Evolutionary conservation across 805 yeast species (phyloP).

Genomic region (Teunomyces aglyptinius): DNA sequence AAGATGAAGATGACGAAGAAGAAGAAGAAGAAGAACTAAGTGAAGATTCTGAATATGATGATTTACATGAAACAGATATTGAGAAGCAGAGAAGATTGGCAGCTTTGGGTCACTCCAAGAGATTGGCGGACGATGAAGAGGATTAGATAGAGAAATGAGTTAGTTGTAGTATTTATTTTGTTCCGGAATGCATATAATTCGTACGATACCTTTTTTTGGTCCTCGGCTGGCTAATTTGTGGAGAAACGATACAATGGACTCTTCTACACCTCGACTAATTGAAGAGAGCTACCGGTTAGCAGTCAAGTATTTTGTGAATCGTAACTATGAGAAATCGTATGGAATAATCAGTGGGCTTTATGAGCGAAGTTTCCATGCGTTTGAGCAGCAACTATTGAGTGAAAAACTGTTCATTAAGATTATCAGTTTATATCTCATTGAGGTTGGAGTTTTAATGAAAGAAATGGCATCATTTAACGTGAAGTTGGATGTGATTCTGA

Average conservation of each 20-base stretch:
- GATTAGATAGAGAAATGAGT: slow-evolving; percentile 18
- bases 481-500: slow-evolving; percentile 12
- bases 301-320: slow-evolving; percentile 38
- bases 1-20: slow-evolving; percentile 23
- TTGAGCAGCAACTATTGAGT: slow-evolving; percentile 20
- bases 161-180: not conserved
- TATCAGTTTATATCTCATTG: slow-evolving; percentile 33
- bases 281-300: slow-evolving; percentile 29
- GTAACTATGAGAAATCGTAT: slow-evolving; percentile 33
- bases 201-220: not conserved
- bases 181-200: not conserved
- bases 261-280: slow-evolving; percentile 2
- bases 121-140: slow-evolving; percentile 51
- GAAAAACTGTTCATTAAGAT: slow-evolving; percentile 34
- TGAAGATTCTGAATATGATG: slow-evolving; percentile 23
- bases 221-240: slow-evolving; percentile 1
- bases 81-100: slow-evolving; percentile 63
- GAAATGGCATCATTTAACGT: slow-evolving; percentile 8
- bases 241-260: not conserved
- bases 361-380: slow-evolving; percentile 18
- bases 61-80: slow-evolving; percentile 55
- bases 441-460: slow-evolving; percentile 26
- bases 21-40: slow-evolving; percentile 21
- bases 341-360: slow-evolving; percentile 23
- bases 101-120: slow-evolving; percentile 49